Conservation (phyloP, 2,329 filamentous ascomycete genomes). For the Curvularia spicifera region DNA sequence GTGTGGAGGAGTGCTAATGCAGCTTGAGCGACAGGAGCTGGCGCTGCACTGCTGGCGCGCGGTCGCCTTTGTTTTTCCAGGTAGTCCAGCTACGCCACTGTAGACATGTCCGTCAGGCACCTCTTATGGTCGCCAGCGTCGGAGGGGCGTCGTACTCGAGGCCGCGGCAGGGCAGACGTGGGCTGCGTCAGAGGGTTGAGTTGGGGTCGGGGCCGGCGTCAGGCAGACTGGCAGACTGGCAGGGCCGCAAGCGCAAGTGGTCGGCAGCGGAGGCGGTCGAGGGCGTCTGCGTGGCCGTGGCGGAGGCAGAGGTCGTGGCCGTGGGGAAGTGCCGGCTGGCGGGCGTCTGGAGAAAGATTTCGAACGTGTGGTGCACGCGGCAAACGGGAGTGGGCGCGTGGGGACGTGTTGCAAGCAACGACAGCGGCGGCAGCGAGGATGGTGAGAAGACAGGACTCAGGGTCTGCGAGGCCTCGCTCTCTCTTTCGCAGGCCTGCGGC, state of each 20-base stretch:
- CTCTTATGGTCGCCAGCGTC: slow-evolving; percentile 9
- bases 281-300: neutral
- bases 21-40: slow-evolving; percentile 8
- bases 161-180: neutral
- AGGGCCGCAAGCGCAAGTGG: neutral
- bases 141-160: neutral
- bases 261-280: neutral
- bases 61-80: slow-evolving; percentile 19
- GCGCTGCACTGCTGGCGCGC: slow-evolving; percentile 22
- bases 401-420: neutral
- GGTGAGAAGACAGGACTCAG: slow-evolving; percentile 3
- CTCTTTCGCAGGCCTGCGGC: slow-evolving; percentile 1
- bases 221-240: neutral
- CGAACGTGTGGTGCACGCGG: neutral
- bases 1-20: slow-evolving; percentile 13
- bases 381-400: slow-evolving; percentile 7
- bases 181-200: neutral
- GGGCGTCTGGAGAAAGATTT: neutral
- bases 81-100: slow-evolving; percentile 25
- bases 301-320: neutral
- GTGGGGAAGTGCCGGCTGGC: neutral
- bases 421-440: neutral
- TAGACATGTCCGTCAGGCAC: slow-evolving; percentile 37
- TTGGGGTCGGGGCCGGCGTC: neutral
- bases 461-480: slow-evolving; percentile 6